Percentiles rank a stretch among this genome's conserved stretches.
Evolutionary conservation across 345 rosid genomes (phyloP).

Genomic region (Euclidium syriacum): DNA sequence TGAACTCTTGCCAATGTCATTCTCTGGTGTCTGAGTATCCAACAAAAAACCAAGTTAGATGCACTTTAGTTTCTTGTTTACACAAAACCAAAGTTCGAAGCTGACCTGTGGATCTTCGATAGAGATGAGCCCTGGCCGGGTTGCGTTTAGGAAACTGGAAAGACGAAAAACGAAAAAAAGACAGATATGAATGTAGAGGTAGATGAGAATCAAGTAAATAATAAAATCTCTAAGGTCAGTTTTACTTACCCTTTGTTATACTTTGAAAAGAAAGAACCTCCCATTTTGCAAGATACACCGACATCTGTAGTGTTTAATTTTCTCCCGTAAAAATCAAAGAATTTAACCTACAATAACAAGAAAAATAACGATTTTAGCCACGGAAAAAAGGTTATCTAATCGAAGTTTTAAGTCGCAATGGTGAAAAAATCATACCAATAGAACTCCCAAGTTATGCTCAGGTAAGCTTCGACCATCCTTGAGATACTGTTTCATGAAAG

Average conservation of each 20-base stretch:
- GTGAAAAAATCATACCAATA: conserved; percentile 53
- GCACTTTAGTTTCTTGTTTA: not conserved
- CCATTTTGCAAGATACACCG: conserved; percentile 78
- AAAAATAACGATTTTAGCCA: conserved; percentile 17
- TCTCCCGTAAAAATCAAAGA: conserved; percentile 88
- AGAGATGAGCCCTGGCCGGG: conserved; percentile 70
- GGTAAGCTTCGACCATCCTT: conserved; percentile 41
- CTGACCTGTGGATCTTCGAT: conserved; percentile 94
- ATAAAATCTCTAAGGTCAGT: not conserved
- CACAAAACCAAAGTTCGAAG: conserved; percentile 3
- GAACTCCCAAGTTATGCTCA: conserved; percentile 80
- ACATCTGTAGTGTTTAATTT: conserved; percentile 69
- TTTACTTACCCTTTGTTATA: conserved; percentile 59
- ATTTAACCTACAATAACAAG: conserved; percentile 51
- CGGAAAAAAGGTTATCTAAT: not conserved
- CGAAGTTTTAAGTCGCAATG: not conserved
- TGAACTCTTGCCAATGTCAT: conserved; percentile 88
- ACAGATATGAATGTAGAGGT: not conserved
- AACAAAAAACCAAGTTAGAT: not conserved
- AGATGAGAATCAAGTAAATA: conserved; percentile 3
- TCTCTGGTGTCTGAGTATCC: conserved; percentile 62
- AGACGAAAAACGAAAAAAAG: not conserved
- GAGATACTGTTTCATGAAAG: conserved; percentile 46
- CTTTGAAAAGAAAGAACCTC: conserved; percentile 68
- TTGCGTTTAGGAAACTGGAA: conserved; percentile 53